Conservation (phyloP, 176 grass and related monocot genomes). For the Lolium rigidum region DNA sequence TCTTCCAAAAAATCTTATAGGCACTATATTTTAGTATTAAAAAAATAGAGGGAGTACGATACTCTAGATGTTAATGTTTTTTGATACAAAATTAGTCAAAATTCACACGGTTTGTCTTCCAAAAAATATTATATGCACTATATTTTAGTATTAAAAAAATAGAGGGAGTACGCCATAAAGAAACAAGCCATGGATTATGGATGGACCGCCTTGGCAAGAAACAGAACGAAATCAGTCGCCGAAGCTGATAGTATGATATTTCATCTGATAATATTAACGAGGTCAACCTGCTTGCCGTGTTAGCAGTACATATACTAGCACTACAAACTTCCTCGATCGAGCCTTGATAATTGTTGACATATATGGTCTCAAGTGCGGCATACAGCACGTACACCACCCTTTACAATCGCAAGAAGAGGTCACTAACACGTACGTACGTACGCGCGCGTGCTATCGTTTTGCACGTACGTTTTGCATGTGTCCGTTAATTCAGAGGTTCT, state of each 20-base stretch:
- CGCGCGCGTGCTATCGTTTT: not conserved
- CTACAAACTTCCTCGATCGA: slow-evolving; percentile 24
- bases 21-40: too few species aligned
- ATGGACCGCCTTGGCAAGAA: not conserved
- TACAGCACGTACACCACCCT: slow-evolving; percentile 31
- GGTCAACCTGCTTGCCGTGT: slow-evolving; percentile 25
- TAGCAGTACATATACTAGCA: slow-evolving; percentile 13
- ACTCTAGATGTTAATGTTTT: too few species aligned
- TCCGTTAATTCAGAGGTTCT: not conserved
- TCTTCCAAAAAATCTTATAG: too few species aligned
- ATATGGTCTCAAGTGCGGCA: slow-evolving; percentile 25
- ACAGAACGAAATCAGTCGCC: not conserved
- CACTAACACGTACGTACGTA: not conserved
- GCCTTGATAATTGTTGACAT: not conserved
- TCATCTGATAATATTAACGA: not conserved
- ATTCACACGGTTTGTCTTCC: too few species aligned
- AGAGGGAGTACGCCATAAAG: not conserved
- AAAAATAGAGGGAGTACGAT: too few species aligned
- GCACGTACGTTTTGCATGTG: too few species aligned
- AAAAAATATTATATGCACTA: too few species aligned
- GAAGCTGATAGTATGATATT: not conserved
- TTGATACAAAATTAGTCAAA: too few species aligned
- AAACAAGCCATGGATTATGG: not conserved
- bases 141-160: too few species aligned
- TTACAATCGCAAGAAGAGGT: not conserved